Base-by-base conservation (phyloP, 257 asterid species). In the Solanum boliviense region DNA sequence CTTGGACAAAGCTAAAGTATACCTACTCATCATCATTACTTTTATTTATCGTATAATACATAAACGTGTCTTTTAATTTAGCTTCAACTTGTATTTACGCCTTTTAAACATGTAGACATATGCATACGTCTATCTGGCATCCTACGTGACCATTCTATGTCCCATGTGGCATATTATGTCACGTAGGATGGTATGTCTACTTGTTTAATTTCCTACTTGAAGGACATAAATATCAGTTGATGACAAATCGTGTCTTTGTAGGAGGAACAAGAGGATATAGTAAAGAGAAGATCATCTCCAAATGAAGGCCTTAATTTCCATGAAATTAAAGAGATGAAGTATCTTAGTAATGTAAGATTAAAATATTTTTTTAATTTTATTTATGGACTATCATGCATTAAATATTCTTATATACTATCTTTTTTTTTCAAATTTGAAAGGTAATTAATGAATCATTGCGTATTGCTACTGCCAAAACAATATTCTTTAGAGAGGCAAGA, bases 301-400 rank as follows among this genome's bases (percentile, higher is more conserved):
- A 38, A 85, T 18, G 21, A 5, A 18, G 88, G 83, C n/a, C 72
- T 85, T 18, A 75, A 5, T 35, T 71, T 58, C 38, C 62, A 29
- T 4, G 90, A 88, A 52, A 62, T 88, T 44, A 85, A 29, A 25
- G 75, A 88, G 16, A 88, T 88, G 88, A 85, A 76, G 82, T 88
- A 58, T 39, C 88, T 88, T 4, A 76, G 38, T 36, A 75, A 88
- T 81, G 90, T 85, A 75, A 41, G 46, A 58, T 56, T 56, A 18
- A 21, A 20, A 21, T 52, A 18, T 2, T 18, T 56, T 6, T 6
- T 16, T 2, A 18, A 52, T 16, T 56, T 56, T 56, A 18, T 56
- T 56, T 56, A 0, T 56, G 62, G 62, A 56, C 10, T 16, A 52
- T 52, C 23, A 56, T 56, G 62, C 21, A 52, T 52, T 52, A 52